These are phyloP conservation scores for Pachyrhizus erosus DNA, from an alignment of 306 rosid species.

Conservation along the genomic window DNA sequence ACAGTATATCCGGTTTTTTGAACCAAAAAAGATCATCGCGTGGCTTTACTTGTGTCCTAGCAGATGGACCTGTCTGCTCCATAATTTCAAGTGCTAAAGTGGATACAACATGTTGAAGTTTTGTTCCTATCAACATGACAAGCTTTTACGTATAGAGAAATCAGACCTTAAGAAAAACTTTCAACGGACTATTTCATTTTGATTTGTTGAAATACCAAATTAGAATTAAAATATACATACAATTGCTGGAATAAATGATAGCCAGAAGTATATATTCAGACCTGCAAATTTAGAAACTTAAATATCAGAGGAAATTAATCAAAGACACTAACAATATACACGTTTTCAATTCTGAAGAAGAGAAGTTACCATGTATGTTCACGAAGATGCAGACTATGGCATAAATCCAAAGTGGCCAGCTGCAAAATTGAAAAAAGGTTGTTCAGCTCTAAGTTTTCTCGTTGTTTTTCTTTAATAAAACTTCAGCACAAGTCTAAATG, in stretches of 20 bases:
- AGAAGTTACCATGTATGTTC: conserved; percentile 78
- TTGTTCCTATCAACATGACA: conserved; percentile 94
- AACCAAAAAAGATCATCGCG: conserved; percentile 91
- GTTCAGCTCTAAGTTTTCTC: conserved; percentile 34
- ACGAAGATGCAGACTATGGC: conserved; percentile 88
- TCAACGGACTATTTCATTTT: conserved; percentile 7
- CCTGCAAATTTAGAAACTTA: conserved; percentile 61
- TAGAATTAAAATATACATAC: conserved; percentile 59
- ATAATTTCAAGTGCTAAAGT: conserved; percentile 85
- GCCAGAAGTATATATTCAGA: conserved; percentile 91
- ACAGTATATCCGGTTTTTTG: conserved; percentile 74
- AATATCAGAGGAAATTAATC: conserved; percentile 36
- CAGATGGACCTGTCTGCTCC: conserved; percentile 67
- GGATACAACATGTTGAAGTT: conserved; percentile 96
- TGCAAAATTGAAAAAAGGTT: conserved; percentile 50
- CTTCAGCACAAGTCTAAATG: neutral
- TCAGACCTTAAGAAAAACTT: conserved; percentile 28
- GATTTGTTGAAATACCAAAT: conserved; percentile 30
- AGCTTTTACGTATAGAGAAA: conserved; percentile 61
- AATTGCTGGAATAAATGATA: conserved; percentile 93
- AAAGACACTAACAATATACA: conserved; percentile 7
- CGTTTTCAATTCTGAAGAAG: neutral
- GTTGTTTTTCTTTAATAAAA: conserved; percentile 15
- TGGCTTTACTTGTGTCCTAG: conserved; percentile 80
- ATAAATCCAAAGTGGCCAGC: conserved; percentile 94